A percentile compares a stretch with the other conserved stretches of the same genome.
phyloP scores from a whole-genome alignment of 108 stramenopile species.

The Skeletonema costatum region DNA sequence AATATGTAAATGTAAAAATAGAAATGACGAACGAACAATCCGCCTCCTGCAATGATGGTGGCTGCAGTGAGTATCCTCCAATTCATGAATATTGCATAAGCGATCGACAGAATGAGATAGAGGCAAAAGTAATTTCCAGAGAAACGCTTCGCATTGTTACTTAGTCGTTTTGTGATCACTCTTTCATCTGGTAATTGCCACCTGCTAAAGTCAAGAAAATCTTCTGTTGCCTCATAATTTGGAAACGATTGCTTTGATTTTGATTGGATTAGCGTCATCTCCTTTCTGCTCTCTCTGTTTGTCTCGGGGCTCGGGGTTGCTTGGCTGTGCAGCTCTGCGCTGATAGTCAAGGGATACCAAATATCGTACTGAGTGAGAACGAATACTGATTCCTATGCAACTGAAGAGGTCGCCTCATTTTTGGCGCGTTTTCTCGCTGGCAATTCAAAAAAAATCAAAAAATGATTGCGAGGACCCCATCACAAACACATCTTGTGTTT shows the following conservation, averaged over 20 bases:
- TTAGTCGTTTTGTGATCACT: constrained; percentile 10
- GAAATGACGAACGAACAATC: neutral
- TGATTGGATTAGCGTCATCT: neutral
- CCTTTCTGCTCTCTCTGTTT: no score
- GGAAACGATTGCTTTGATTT: constrained; percentile 7
- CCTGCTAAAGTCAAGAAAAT: constrained; percentile 32
- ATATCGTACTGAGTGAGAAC: no score
- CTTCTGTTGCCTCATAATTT: constrained; percentile 18
- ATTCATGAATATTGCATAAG: constrained; percentile 13
- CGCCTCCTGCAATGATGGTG: neutral
- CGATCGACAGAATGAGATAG: constrained; percentile 9
- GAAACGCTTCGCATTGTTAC: constrained; percentile 3
- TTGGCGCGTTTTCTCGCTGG: no score
- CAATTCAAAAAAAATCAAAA: no score
- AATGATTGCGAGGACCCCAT: no score
- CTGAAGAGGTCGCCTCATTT: no score
- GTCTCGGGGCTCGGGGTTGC: no score
- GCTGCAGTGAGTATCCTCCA: constrained; percentile 17
- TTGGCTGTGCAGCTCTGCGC: no score
- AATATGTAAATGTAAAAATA: neutral
- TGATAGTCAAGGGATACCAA: no score
- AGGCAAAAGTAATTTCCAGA: constrained; percentile 24
- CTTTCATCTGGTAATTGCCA: constrained; percentile 14
- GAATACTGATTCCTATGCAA: no score
- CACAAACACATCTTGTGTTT: no score